Conservation (phyloP, 2,329 filamentous ascomycete genomes). For the Pseudogymnoascus sp. region DNA sequence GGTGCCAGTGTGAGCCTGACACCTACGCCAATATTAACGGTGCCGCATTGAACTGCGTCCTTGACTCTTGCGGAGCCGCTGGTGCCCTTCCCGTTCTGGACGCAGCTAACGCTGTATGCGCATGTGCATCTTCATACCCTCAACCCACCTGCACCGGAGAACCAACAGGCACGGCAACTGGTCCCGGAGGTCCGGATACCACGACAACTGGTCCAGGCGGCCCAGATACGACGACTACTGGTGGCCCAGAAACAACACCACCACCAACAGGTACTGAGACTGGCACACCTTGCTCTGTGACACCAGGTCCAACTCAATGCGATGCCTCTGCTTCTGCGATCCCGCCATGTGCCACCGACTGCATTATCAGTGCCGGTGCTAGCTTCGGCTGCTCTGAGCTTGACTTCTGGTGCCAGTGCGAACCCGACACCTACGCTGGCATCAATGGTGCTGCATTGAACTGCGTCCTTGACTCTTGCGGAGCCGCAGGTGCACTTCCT, state of each 20-base stretch:
- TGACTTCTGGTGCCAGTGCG: background rate
- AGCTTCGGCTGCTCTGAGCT: background rate
- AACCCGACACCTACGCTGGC: background rate
- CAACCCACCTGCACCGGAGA: background rate
- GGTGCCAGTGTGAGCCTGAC: background rate
- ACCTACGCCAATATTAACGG: background rate
- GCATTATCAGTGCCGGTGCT: background rate
- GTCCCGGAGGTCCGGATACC: background rate
- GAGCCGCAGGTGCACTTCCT: background rate
- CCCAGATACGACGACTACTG: background rate
- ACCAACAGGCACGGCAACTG: background rate
- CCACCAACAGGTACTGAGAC: background rate
- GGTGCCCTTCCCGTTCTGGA: background rate
- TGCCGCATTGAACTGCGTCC: background rate
- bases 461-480: background rate
- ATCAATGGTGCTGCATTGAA: background rate
- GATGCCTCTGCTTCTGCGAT: background rate
- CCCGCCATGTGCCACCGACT: background rate
- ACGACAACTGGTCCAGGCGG: constrained; percentile 2
- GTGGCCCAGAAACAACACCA: background rate
- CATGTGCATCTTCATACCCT: background rate
- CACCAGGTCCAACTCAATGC: background rate
- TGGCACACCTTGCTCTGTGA: background rate
- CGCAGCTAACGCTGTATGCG: background rate
- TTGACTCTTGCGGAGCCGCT: background rate